Conservation (phyloP, 2,329 filamentous ascomycete genomes). For the Fusarium globosum region DNA sequence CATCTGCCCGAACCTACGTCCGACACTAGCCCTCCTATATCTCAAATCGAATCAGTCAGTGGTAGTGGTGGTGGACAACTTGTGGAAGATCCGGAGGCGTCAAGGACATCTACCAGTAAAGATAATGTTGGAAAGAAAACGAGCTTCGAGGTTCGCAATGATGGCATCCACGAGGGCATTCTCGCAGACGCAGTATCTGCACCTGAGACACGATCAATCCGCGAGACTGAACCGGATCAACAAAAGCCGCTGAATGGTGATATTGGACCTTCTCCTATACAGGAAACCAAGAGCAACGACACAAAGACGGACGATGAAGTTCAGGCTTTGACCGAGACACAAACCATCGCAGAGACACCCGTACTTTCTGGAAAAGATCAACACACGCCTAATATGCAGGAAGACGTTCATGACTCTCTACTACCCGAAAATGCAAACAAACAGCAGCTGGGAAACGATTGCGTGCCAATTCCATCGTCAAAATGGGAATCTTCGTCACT, state of each 20-base stretch:
- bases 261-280: not conserved
- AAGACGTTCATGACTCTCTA: not conserved
- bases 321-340: not conserved
- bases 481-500: not conserved
- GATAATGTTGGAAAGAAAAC: not conserved
- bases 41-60: not conserved
- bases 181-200: not conserved
- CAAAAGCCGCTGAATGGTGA: slow-evolving; percentile 9
- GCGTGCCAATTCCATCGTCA: not conserved
- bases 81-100: not conserved
- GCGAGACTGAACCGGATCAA: not conserved
- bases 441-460: not conserved
- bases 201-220: not conserved
- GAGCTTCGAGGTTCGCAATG: not conserved
- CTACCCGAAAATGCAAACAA: not conserved
- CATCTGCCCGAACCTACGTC: not conserved
- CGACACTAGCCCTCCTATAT: not conserved
- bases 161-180: not conserved
- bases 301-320: slow-evolving; percentile 7
- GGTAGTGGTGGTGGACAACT: not conserved
- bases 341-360: not conserved
- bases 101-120: not conserved
- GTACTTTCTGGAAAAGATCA: not conserved
- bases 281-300: not conserved
- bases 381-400: not conserved